Conservation (phyloP, 2,329 filamentous ascomycete species). For the Colletotrichum caudatum region DNA sequence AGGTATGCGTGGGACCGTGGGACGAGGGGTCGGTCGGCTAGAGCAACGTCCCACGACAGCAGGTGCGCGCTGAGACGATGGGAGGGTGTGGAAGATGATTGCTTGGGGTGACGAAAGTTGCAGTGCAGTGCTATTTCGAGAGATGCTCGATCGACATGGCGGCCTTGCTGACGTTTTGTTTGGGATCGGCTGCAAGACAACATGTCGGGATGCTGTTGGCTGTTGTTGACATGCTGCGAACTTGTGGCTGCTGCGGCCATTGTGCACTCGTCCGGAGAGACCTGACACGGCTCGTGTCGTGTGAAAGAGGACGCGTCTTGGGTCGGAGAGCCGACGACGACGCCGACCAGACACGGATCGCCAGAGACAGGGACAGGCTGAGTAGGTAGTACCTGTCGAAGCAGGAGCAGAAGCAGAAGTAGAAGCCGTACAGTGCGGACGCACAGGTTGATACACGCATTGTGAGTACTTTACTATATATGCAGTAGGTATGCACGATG, state of each 20-base stretch:
- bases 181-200: conserved; percentile 18
- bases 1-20: conserved; percentile 17
- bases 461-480: background rate
- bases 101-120: conserved; percentile 19
- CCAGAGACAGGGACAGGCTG: conserved; percentile 31
- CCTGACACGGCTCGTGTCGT: conserved; percentile 28
- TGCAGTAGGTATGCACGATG: no score
- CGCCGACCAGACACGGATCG: conserved; percentile 28
- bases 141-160: background rate
- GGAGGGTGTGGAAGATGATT: conserved; percentile 15
- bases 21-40: conserved; percentile 20
- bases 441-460: no score
- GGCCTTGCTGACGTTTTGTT: conserved; percentile 24
- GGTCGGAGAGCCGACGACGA: background rate
- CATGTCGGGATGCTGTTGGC: conserved; percentile 15
- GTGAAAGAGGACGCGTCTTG: conserved; percentile 16
- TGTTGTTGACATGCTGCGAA: conserved; percentile 23
- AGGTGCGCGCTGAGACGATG: conserved; percentile 3
- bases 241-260: conserved; percentile 6
- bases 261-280: conserved; percentile 6
- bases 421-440: conserved; percentile 18
- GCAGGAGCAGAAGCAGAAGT: no score
- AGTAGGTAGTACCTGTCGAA: no score
- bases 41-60: conserved; percentile 28
- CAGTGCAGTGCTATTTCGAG: conserved; percentile 2